phyloP scores from a whole-genome alignment of 176 grass and related monocot genomes.

The Bonia amplexicaulis region DNA sequence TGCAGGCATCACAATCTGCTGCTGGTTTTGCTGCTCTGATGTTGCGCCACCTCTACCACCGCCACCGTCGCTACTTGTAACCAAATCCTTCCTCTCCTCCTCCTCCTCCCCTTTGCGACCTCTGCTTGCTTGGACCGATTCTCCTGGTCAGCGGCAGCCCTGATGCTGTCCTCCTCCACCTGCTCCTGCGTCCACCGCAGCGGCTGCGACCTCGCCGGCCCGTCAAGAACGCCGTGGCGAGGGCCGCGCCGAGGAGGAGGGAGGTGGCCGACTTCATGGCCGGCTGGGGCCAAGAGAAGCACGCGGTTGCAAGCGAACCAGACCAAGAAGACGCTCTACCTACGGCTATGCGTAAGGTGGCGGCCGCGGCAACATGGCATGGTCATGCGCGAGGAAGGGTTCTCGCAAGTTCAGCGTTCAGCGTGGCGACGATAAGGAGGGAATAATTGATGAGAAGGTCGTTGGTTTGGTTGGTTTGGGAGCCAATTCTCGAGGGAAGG shows the following conservation, averaged over 20 bases:
- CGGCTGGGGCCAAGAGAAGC: neutral
- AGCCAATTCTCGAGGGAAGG: neutral
- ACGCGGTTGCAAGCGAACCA: neutral
- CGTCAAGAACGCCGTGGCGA: conserved; percentile 45
- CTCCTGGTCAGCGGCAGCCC: neutral
- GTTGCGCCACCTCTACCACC: neutral
- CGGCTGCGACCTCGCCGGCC: neutral
- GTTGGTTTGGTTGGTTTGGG: too few species aligned
- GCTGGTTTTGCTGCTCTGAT: neutral
- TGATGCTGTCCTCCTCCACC: neutral
- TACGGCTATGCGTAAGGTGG: neutral
- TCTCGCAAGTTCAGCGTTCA: too few species aligned
- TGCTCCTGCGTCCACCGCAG: neutral
- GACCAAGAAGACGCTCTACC: neutral
- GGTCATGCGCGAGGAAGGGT: neutral
- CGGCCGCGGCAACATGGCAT: neutral
- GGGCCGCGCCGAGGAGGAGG: conserved; percentile 53
- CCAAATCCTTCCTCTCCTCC: neutral
- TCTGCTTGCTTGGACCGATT: neutral
- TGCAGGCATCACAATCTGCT: conserved; percentile 16
- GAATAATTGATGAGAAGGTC: neutral
- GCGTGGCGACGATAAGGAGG: neutral
- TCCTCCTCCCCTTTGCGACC: neutral
- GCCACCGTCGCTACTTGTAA: neutral
- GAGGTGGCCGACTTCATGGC: conserved; percentile 46